phyloP scores from a whole-genome alignment of 2,329 filamentous ascomycete species.

The Thielaviopsis ethacetica region DNA sequence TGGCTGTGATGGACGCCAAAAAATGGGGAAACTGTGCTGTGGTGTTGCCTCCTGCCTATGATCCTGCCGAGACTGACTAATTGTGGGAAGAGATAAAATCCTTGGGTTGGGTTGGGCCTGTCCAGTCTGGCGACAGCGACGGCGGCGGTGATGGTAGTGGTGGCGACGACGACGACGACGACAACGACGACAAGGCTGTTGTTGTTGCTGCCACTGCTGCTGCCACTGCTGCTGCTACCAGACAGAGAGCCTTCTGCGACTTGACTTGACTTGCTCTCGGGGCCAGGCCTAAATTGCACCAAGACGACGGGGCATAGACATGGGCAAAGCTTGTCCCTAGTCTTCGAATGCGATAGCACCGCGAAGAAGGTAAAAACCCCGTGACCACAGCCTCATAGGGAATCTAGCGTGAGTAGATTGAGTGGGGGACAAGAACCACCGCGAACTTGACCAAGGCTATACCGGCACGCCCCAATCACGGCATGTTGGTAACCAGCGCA shows the following conservation, averaged over 20 bases:
- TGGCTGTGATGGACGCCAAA: background rate
- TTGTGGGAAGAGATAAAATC: background rate
- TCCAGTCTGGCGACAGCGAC: background rate
- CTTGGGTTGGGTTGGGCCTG: background rate
- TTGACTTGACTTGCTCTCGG: too few relatives aligned
- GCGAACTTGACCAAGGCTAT: background rate
- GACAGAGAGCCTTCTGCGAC: background rate
- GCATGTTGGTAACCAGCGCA: background rate
- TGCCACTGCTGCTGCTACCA: background rate
- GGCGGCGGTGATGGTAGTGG: too few relatives aligned
- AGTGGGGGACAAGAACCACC: background rate
- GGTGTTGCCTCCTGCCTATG: background rate
- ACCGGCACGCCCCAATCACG: background rate
- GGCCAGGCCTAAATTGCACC: background rate
- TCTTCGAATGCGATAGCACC: background rate
- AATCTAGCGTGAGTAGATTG: background rate
- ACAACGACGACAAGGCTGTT: background rate
- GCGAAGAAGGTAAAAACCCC: background rate
- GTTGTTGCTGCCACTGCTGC: too few relatives aligned
- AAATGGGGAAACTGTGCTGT: background rate
- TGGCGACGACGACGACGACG: background rate
- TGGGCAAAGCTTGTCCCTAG: too few relatives aligned
- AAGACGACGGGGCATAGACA: background rate
- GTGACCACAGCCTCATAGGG: background rate
- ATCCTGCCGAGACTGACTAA: background rate